Conservation (phyloP, 345 rosid species). For the Aegle marmelos region DNA sequence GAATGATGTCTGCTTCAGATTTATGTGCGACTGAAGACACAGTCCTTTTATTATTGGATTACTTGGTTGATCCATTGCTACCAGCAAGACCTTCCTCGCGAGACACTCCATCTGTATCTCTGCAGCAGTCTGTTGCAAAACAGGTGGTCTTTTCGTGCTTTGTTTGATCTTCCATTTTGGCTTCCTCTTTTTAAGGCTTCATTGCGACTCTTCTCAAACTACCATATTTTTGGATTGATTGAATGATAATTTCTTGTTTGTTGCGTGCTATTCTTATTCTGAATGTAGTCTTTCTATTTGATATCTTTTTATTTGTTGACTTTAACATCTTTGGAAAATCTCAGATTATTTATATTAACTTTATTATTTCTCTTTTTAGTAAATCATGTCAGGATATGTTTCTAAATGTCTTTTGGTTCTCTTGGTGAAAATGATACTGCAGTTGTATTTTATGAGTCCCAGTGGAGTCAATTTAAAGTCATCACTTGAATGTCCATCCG, state of each 20-base stretch:
- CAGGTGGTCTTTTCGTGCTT: slow-evolving; percentile 46
- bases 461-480: not conserved
- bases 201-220: not conserved
- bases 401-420: not conserved
- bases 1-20: slow-evolving; percentile 29
- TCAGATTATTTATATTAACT: not conserved
- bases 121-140: slow-evolving; percentile 53
- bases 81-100: slow-evolving; percentile 36
- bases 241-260: not conserved
- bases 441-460: not conserved
- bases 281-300: not conserved
- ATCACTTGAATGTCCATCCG: not conserved
- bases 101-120: slow-evolving; percentile 33
- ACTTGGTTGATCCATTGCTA: slow-evolving; percentile 69
- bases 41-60: slow-evolving; percentile 45
- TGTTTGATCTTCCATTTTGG: not conserved
- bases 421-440: not conserved
- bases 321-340: not conserved
- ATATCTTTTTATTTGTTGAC: not conserved
- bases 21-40: slow-evolving; percentile 72
- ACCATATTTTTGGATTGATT: not conserved
- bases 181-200: not conserved
- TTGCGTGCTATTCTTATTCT: not conserved
- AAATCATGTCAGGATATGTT: not conserved
- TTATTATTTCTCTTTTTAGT: not conserved